Evolutionary conservation across 2,329 filamentous ascomycete genomes (phyloP).

Genomic region (Diaporthe sp.): DNA sequence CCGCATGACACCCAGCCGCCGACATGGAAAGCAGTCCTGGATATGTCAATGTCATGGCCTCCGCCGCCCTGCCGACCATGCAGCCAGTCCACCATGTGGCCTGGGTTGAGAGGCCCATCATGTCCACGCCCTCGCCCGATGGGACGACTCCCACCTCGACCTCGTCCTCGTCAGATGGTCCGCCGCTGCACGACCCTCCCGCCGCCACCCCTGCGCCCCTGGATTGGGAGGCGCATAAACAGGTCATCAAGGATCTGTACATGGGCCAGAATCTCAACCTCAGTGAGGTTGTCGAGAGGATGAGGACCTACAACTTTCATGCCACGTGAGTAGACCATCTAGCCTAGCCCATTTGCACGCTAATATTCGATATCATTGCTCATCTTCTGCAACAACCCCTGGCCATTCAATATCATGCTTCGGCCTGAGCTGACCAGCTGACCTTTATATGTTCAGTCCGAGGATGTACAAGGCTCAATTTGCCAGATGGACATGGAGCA

Average conservation of each 20-base stretch:
- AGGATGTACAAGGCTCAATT: conserved; percentile 45
- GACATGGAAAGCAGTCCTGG: conserved; percentile 18
- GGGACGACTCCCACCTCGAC: conserved; percentile 24
- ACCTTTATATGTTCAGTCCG: conserved; percentile 9
- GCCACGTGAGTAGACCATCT: conserved; percentile 40
- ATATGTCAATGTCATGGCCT: not conserved
- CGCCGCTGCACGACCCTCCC: conserved; percentile 24
- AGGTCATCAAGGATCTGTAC: conserved; percentile 41
- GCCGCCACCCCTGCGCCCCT: conserved; percentile 19
- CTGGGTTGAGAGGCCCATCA: conserved; percentile 5
- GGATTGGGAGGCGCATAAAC: conserved; percentile 43
- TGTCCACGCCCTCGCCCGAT: not conserved
- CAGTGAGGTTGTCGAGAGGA: conserved; percentile 41
- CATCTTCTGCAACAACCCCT: no score
- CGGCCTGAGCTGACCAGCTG: conserved; percentile 2
- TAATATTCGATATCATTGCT: no score
- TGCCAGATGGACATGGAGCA: conserved; percentile 43
- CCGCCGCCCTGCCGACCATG: conserved; percentile 4
- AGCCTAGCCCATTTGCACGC: not conserved
- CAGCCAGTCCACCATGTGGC: conserved; percentile 26
- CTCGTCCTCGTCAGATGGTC: conserved; percentile 2
- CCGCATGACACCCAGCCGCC: conserved; percentile 16
- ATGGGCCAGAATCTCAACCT: conserved; percentile 42
- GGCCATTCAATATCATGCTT: not conserved
- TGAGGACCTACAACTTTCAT: conserved; percentile 40